These are phyloP conservation scores for Sordariomycetes sp. DNA, from an alignment of 2,329 filamentous ascomycete genomes.

Conservation along the genomic window DNA sequence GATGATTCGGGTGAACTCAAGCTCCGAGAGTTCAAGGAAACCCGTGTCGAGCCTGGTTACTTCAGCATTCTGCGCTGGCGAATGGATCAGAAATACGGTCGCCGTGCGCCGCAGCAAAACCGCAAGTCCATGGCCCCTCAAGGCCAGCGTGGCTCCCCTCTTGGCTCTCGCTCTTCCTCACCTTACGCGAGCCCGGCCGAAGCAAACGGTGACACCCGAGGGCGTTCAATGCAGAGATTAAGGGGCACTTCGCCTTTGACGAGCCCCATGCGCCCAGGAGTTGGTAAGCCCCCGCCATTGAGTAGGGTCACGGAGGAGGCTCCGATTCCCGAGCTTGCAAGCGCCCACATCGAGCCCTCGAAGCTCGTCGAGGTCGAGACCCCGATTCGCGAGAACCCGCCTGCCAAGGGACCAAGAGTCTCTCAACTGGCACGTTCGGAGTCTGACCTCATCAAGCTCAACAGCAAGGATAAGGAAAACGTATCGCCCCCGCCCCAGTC, in stretches of 20 bases:
- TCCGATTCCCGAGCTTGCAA: conserved; percentile 27
- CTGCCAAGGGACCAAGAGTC: conserved; percentile 19
- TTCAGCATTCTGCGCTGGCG: conserved; percentile 94
- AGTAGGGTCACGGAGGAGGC: conserved; percentile 67
- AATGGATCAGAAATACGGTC: conserved; percentile 88
- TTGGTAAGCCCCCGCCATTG: conserved; percentile 61
- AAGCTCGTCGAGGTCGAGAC: conserved; percentile 50
- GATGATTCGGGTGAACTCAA: conserved; percentile 90
- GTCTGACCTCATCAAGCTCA: conserved; percentile 24
- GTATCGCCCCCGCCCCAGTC: conserved; percentile 26
- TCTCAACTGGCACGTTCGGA: conserved; percentile 18
- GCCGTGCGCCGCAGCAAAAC: conserved; percentile 46
- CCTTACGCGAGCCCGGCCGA: conserved; percentile 61
- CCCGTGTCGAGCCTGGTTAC: conserved; percentile 84
- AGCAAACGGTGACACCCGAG: conserved; percentile 50
- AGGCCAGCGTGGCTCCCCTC: conserved; percentile 31
- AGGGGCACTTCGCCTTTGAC: conserved; percentile 53
- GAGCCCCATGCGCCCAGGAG: conserved; percentile 57
- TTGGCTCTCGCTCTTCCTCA: conserved; percentile 39
- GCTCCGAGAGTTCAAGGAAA: conserved; percentile 80
- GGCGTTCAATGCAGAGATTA: conserved; percentile 62
- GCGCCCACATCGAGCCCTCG: conserved; percentile 28
- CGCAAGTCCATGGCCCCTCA: conserved; percentile 40
- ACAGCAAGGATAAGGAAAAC: conserved; percentile 27
- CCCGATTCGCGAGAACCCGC: conserved; percentile 36